phyloP scores from a whole-genome alignment of 257 asterid genomes.

The Vinca minor region DNA sequence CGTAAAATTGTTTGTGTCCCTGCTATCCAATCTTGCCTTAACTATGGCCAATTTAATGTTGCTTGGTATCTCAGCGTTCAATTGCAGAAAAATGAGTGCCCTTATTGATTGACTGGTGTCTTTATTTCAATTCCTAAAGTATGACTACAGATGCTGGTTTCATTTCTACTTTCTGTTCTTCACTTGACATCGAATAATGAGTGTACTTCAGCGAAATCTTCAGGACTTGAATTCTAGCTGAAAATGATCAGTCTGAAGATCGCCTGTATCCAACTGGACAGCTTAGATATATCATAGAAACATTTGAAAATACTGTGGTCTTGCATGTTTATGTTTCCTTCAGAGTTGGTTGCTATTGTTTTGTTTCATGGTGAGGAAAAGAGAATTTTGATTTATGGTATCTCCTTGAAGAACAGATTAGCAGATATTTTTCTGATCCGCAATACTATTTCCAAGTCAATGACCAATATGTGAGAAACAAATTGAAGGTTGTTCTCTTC shows the following conservation, averaged over 20 bases:
- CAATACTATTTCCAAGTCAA: constrained; percentile 33
- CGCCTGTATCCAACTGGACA: background rate
- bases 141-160: background rate
- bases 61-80: background rate
- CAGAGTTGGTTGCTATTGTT: background rate
- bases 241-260: background rate
- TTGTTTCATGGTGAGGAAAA: background rate
- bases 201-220: background rate
- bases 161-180: background rate
- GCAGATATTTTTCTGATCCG: constrained; percentile 29
- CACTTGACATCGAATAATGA: background rate
- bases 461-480: constrained; percentile 30
- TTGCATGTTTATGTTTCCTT: background rate
- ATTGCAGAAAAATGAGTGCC: background rate
- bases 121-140: background rate
- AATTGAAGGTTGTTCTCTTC: constrained; percentile 28
- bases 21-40: background rate
- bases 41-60: background rate
- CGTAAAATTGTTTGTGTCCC: background rate
- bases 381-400: background rate
- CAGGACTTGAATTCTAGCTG: background rate
- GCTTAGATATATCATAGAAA: background rate
- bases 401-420: constrained; percentile 15
- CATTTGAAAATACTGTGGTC: background rate
- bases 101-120: background rate